Evolutionary conservation across 345 rosid genomes (phyloP).

Genomic region (Sisymbrium altissimum): DNA sequence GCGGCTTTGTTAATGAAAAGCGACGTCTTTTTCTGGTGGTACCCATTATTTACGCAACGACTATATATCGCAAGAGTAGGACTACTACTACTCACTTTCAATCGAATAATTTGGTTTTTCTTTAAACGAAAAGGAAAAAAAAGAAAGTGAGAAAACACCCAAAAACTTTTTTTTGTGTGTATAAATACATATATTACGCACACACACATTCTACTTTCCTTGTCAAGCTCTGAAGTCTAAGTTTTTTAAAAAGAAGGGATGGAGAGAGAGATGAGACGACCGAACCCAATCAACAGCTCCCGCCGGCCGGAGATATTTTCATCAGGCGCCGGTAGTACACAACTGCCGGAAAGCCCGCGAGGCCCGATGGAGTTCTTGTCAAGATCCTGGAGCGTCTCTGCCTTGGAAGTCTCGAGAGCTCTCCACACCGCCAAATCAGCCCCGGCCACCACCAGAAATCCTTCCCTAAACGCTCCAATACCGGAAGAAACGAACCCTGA

Average conservation of each 20-base stretch:
- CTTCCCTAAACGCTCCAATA: constrained; percentile 49
- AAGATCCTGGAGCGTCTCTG: constrained; percentile 85
- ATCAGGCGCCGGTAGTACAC: constrained; percentile 29
- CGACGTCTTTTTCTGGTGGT: constrained; percentile 14
- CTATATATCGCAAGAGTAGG: constrained; percentile 4
- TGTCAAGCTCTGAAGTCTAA: background rate
- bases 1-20: constrained; percentile 23
- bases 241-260: constrained; percentile 10
- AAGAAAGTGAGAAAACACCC: background rate
- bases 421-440: constrained; percentile 39
- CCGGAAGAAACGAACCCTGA: constrained; percentile 52
- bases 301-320: constrained; percentile 37
- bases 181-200: background rate
- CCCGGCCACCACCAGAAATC: constrained; percentile 13
- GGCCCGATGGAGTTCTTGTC: constrained; percentile 93
- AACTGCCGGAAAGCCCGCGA: constrained; percentile 77
- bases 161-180: constrained; percentile 8
- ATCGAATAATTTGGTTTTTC: too few relatives aligned
- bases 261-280: constrained; percentile 43
- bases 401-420: constrained; percentile 76
- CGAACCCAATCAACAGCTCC: constrained; percentile 38
- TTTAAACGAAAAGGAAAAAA: too few relatives aligned
- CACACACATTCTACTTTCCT: background rate
- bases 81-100: background rate
- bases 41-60: constrained; percentile 30